Percentiles rank a stretch among this genome's conserved stretches.
Conservation (phyloP, 2,329 filamentous ascomycete genomes). For the Ilyonectria sp. region DNA sequence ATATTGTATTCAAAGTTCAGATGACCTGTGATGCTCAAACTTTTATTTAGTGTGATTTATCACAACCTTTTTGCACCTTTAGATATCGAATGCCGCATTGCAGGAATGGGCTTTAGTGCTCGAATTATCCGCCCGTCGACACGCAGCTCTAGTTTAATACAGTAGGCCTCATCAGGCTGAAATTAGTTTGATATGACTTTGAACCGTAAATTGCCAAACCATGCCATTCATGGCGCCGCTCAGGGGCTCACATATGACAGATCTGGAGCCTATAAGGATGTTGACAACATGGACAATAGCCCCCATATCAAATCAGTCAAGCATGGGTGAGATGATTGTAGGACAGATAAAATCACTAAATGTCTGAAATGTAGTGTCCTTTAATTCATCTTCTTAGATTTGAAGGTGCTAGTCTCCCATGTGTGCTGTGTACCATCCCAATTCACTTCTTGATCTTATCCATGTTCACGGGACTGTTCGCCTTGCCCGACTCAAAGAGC, state of each 20-base stretch:
- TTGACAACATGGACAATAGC: too few species aligned
- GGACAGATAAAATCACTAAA: too few species aligned
- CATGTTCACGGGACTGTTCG: conserved; percentile 38
- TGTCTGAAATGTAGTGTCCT: neutral
- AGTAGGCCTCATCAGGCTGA: too few species aligned
- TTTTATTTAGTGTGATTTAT: neutral
- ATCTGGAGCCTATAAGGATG: too few species aligned
- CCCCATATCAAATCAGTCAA: neutral
- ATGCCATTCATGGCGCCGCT: too few species aligned
- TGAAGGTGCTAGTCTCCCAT: neutral
- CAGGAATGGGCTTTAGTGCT: too few species aligned
- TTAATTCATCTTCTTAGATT: neutral
- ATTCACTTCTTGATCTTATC: conserved; percentile 24
- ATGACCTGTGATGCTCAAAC: neutral
- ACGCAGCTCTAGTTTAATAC: too few species aligned
- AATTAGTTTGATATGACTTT: too few species aligned
- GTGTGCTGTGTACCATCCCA: neutral
- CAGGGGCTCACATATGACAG: too few species aligned
- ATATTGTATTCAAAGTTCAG: neutral
- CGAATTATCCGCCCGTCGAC: too few species aligned
- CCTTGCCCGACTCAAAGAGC: conserved; percentile 41
- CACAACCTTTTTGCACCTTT: neutral
- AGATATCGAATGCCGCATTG: neutral
- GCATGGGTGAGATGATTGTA: too few species aligned
- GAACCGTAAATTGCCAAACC: too few species aligned